Base-by-base conservation (phyloP, 2,329 filamentous ascomycete species). In the Endothia cerciana region DNA sequence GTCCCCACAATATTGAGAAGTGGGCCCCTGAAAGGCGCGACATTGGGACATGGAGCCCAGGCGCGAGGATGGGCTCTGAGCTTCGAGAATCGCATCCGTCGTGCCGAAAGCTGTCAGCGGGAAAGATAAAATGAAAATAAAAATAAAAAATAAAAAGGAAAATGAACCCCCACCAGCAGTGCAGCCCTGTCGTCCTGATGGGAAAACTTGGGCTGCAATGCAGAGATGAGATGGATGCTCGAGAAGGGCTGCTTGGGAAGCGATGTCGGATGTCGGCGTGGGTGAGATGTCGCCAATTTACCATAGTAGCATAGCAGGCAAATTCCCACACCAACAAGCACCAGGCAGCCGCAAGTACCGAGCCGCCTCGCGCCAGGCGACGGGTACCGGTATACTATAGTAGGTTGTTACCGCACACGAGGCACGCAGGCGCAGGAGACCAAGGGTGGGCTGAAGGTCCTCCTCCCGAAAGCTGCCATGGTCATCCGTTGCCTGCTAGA, bases 1-100 rank as follows among this genome's bases (percentile, higher is more conserved):
- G 30, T 43, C 25, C 60, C 63, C 60, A 60, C 53, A 59, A 41
- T 51, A 53, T 45, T 53, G 55, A 59, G 55, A n/a, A 65, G 28
- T 49, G 40, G 65, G 65, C 59, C 55, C 60, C 64, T 58, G 33
- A 53, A 60, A 53, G 41, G 33, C 30, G 17, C 55, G 36, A 22
- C 19, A 13, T n/a, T 60, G 57, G 15, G 33, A 47, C 25, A 25
- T 41, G 53, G 17, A 25, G 40, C 38, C 36, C 36, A 30, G n/a
- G 13, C 36, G 15, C 49, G 38, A 59, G 40, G 30, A 25, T 30
- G 28, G 51, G 19, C 30, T 7, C 7, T 13, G 25, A 15, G 4
- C 10, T 30, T 30, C 30, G 28, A 33, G 30, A n/a, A 55, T 55
- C 15, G 25, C 17, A 36, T n/a, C 30, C 6, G 6, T 36, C 17